Conservation (phyloP, 371 early-diverging fungal genomes). For the Zopfochytrium polystomum region DNA sequence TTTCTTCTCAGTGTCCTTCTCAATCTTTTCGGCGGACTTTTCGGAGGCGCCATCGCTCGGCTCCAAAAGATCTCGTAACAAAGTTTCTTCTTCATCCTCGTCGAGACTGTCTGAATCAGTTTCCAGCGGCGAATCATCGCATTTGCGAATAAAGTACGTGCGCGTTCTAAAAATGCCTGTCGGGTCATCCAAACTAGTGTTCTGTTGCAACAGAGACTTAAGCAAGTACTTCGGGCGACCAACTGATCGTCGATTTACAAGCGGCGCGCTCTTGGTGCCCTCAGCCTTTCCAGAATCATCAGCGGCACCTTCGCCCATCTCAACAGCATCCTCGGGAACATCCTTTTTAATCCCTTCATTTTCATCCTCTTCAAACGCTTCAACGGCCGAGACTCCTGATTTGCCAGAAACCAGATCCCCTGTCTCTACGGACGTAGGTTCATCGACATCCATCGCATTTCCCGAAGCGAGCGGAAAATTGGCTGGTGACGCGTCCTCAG, state of each 20-base stretch:
- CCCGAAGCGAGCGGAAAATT: neutral
- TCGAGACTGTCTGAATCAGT: too few relatives aligned
- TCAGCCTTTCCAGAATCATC: too few relatives aligned
- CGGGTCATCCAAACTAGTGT: conserved; percentile 14
- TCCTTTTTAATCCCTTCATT: neutral
- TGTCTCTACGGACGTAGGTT: neutral
- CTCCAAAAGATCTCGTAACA: too few relatives aligned
- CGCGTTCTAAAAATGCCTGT: too few relatives aligned
- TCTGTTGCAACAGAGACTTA: conserved; percentile 5
- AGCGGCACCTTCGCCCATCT: neutral
- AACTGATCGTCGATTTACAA: neutral
- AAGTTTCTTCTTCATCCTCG: too few relatives aligned
- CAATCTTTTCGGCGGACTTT: neutral
- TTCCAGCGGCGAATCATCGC: too few relatives aligned
- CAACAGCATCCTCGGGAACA: neutral
- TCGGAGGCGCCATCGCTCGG: neutral
- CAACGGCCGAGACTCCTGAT: neutral
- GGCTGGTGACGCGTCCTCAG: neutral
- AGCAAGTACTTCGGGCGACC: conserved; percentile 5
- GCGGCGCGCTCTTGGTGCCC: neutral
- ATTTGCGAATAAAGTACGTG: too few relatives aligned
- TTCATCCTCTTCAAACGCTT: neutral
- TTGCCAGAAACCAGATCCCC: neutral
- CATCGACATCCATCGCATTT: too few relatives aligned
- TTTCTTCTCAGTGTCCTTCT: neutral